Percentiles rank a stretch among this genome's conserved stretches.
phyloP scores from a whole-genome alignment of 495 filamentous ascomycete genomes.

The Articulospora tetracladia region DNA sequence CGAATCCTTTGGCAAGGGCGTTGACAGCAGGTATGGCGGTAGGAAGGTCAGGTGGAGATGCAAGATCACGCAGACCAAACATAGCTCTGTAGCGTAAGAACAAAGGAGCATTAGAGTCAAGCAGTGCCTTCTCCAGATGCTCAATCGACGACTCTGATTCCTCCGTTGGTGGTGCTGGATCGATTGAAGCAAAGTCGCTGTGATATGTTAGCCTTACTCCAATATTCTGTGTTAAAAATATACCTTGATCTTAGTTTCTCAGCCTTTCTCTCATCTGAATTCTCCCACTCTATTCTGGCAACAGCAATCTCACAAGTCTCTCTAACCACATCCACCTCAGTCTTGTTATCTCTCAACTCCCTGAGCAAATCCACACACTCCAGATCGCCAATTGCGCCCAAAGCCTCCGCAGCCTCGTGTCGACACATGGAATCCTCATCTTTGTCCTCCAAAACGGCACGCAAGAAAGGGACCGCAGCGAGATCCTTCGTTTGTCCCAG shows the following conservation, averaged over 20 bases:
- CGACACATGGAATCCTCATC: constrained; percentile 90
- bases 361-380: constrained; percentile 69
- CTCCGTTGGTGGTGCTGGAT: constrained; percentile 84
- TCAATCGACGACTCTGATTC: constrained; percentile 54
- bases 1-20: constrained; percentile 81
- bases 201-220: constrained; percentile 6
- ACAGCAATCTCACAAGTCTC: constrained; percentile 98
- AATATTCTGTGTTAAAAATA: constrained; percentile 14
- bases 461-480: constrained; percentile 69
- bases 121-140: constrained; percentile 68
- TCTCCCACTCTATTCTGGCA: constrained; percentile 90
- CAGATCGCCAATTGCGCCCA: constrained; percentile 79
- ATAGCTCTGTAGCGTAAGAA: constrained; percentile 96
- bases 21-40: constrained; percentile 80
- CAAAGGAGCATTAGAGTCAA: constrained; percentile 73
- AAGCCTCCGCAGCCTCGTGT: constrained; percentile 93
- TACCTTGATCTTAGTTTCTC: constrained; percentile 81
- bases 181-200: constrained; percentile 92
- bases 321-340: constrained; percentile 72
- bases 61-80: constrained; percentile 92
- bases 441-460: constrained; percentile 70
- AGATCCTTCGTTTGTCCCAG: constrained; percentile 82
- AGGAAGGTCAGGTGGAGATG: constrained; percentile 84
- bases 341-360: constrained; percentile 62
- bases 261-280: constrained; percentile 60